Percentiles rank a stretch among this genome's conserved stretches.
phyloP scores from a whole-genome alignment of 169 alveolate species.

The Plasmodium gallinaceum region DNA sequence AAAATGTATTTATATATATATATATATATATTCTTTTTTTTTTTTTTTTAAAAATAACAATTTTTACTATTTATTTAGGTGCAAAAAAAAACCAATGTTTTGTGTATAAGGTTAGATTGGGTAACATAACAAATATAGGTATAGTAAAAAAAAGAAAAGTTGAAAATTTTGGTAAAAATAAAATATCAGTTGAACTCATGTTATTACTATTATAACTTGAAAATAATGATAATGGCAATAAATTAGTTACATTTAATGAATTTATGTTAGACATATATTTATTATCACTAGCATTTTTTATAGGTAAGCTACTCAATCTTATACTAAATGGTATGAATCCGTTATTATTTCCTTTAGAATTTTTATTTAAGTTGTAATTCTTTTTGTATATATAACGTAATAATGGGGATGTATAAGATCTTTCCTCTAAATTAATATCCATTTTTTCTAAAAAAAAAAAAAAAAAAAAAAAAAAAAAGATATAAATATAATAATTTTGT shows the following conservation, averaged over 20 bases:
- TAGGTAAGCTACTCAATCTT: slow-evolving; percentile 58
- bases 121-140: slow-evolving; percentile 72
- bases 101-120: slow-evolving; percentile 64
- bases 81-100: slow-evolving; percentile 76
- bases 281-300: slow-evolving; percentile 57
- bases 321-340: slow-evolving; percentile 58
- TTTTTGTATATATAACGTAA: slow-evolving; percentile 52
- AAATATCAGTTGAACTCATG: slow-evolving; percentile 70
- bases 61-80: slow-evolving; percentile 26
- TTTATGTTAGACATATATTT: slow-evolving; percentile 69
- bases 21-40: background rate
- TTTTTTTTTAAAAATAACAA: background rate
- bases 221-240: slow-evolving; percentile 68
- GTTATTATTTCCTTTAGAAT: slow-evolving; percentile 7
- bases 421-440: slow-evolving; percentile 63
- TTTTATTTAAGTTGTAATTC: slow-evolving; percentile 8
- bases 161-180: slow-evolving; percentile 69
- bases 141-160: slow-evolving; percentile 71
- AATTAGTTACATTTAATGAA: slow-evolving; percentile 48
- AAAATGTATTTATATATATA: too few relatives aligned
- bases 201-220: slow-evolving; percentile 72
- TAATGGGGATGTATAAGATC: slow-evolving; percentile 74
- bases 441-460: slow-evolving; percentile 14
- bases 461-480: background rate
- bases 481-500: background rate